Base-by-base conservation (phyloP, 148 eudicot species). In the Silene uniflora region DNA sequence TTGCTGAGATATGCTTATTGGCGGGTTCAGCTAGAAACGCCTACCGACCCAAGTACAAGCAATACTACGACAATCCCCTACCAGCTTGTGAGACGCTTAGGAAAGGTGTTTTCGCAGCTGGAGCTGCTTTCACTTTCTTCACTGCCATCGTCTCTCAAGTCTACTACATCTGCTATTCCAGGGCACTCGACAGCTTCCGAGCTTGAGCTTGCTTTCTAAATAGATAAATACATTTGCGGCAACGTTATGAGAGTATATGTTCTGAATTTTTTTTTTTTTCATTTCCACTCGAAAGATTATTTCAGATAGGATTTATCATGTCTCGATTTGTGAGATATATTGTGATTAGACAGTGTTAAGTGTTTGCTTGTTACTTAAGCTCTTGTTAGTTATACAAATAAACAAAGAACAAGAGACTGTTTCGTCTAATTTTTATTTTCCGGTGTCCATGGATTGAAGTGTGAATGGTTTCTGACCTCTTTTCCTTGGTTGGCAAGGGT, bases 21-120 rank as follows among this genome's bases (percentile, higher is more conserved):
- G 97, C 93, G 9, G 97, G 91, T 67, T 90, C 97, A 68, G 90
- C 86, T 64, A 92, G 86, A 61, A 92, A 92, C 35, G 96, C 93
- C 13, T 85, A 89, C 78, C 90, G 88, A 75, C 86, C 93, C 16
- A 89, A 88, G 72, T 89, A 87, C 75, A 81, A 81, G 69, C 63
- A 79, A 29, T 77, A 62, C 75, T 88, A 85, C 11, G 81, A 73
- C 19, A 88, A 84, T 7, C 67, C 77, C 14, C 77, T 86, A 17
- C 95, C 90, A 10, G 87, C 89, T 10, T 94, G 98, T 44, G 89
- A 88, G 80, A 90, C 93, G 14, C 81, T 92, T 56, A 89, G 98
- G 72, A 90, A 92, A 84, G 97, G 98, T 61, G 96, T 92, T 10
- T 95, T 95, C 80, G 92, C 96, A 56, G 93, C 98, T 4, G 96